Conservation (phyloP, 129 eudicot species). For the Flaveria linearis region DNA sequence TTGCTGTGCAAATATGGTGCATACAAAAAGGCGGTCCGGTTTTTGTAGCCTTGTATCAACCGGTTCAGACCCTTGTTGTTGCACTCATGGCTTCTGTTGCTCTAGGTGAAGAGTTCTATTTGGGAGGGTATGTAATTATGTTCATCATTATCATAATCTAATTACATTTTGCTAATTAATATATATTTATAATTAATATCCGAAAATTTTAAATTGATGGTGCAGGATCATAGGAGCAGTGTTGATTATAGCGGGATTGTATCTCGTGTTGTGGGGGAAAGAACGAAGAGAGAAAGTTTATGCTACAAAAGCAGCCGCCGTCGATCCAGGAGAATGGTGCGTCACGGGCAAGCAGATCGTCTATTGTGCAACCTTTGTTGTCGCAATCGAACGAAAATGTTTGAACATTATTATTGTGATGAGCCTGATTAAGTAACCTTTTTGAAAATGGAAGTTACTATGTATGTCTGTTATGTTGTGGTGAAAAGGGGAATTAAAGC, state of each 20-base stretch:
- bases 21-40: constrained; percentile 98
- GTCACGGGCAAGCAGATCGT: constrained; percentile 41
- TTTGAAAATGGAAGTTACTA: constrained; percentile 22
- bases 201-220: not conserved
- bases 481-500: constrained; percentile 19
- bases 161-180: not conserved
- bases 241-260: constrained; percentile 72
- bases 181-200: not conserved
- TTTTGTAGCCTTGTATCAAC: constrained; percentile 96
- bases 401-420: constrained; percentile 35
- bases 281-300: constrained; percentile 67
- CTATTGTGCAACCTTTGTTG: constrained; percentile 81
- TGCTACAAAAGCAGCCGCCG: constrained; percentile 29
- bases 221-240: constrained; percentile 88
- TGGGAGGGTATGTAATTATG: constrained; percentile 71
- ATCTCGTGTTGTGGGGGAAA: constrained; percentile 93
- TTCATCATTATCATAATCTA: too few relatives aligned
- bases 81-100: constrained; percentile 89
- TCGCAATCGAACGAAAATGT: constrained; percentile 59
- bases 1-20: constrained; percentile 99
- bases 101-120: constrained; percentile 87
- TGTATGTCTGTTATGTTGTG: constrained; percentile 13
- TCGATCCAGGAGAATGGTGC: constrained; percentile 44
- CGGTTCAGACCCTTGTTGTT: constrained; percentile 97
- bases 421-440: not conserved